phyloP scores from a whole-genome alignment of 495 filamentous ascomycete species.

The Penicillium paxilli region DNA sequence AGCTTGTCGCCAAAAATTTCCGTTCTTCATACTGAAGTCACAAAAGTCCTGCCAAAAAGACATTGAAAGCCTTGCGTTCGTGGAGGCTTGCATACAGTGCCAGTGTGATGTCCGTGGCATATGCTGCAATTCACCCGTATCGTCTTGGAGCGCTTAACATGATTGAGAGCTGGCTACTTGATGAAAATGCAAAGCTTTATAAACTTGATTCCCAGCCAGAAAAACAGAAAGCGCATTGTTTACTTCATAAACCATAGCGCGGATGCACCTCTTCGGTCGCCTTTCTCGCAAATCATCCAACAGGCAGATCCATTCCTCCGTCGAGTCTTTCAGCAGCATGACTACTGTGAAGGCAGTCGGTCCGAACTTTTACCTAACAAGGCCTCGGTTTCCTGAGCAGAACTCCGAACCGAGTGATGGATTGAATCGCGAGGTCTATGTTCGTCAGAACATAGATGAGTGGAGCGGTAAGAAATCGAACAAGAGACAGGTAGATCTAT shows the following conservation, averaged over 20 bases:
- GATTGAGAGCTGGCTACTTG: neutral
- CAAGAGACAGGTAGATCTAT: conserved; percentile 30
- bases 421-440: conserved; percentile 1
- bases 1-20: conserved; percentile 6
- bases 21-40: neutral
- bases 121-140: neutral
- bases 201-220: neutral
- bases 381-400: neutral
- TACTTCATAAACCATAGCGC: neutral
- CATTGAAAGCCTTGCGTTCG: neutral
- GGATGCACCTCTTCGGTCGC: conserved; percentile 11
- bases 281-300: conserved; percentile 1
- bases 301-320: neutral
- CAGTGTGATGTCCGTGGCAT: neutral
- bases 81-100: neutral
- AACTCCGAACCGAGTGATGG: conserved; percentile 2
- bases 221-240: neutral
- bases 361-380: conserved; percentile 1
- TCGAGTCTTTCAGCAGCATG: neutral
- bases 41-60: neutral
- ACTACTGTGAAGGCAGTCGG: neutral
- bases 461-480: conserved; percentile 6
- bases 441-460: conserved; percentile 11
- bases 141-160: neutral
- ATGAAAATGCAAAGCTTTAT: neutral